A percentile compares a stretch with the other conserved stretches of the same genome.
These are phyloP conservation scores for Pseudomonodictys pantanalensis DNA, from an alignment of 495 filamentous ascomycete genomes.

Conservation along the genomic window DNA sequence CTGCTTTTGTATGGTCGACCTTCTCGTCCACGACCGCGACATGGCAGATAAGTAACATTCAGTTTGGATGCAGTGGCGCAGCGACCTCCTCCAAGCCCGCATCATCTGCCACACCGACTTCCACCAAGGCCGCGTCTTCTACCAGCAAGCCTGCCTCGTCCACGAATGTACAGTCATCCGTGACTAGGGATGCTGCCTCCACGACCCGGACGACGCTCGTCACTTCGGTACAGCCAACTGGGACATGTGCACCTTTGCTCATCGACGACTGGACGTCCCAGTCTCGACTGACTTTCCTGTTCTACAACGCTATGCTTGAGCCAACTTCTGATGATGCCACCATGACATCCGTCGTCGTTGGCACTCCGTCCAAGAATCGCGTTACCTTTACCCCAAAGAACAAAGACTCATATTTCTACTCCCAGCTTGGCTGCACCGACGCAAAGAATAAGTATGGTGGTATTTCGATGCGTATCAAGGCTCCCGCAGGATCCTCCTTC, in stretches of 20 bases:
- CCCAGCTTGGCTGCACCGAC: conserved; percentile 55
- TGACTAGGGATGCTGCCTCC: not conserved
- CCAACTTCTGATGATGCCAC: conserved; percentile 59
- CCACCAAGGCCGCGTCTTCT: conserved; percentile 2
- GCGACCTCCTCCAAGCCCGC: not conserved
- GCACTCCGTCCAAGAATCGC: conserved; percentile 43
- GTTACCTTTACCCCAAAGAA: conserved; percentile 53
- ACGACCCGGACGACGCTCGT: conserved; percentile 11
- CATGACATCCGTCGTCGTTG: conserved; percentile 57
- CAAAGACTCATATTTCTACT: conserved; percentile 58
- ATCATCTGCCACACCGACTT: not conserved
- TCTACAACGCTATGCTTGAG: conserved; percentile 58
- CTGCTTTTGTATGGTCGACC: conserved; percentile 51
- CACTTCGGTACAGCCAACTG: conserved; percentile 31
- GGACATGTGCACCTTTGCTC: conserved; percentile 50
- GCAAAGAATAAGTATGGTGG: conserved; percentile 54
- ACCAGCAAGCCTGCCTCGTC: conserved; percentile 6
- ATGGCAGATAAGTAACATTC: conserved; percentile 55
- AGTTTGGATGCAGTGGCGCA: conserved; percentile 47
- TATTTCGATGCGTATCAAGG: conserved; percentile 57
- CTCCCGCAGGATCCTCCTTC: conserved; percentile 54
- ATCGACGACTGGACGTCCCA: conserved; percentile 64
- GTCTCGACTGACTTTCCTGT: conserved; percentile 62
- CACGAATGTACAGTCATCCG: not conserved
- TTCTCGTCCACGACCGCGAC: conserved; percentile 46